Evolutionary conservation across 345 rosid genomes (phyloP).

Genomic region (Raphanus raphanistrum): DNA sequence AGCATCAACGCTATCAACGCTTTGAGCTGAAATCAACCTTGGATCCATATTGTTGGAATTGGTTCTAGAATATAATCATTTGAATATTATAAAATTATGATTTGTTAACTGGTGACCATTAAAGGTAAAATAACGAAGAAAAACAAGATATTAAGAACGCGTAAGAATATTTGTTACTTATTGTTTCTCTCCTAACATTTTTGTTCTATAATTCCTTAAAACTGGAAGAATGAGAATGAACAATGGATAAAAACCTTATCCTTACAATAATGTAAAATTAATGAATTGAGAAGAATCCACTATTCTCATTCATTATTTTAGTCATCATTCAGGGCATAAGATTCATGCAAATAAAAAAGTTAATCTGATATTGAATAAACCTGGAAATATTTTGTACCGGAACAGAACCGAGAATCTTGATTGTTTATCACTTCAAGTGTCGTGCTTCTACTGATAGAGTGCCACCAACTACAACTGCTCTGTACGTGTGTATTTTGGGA

Average conservation of each 20-base stretch:
- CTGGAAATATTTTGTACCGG: background rate
- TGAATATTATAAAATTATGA: background rate
- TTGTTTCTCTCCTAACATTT: too few relatives aligned
- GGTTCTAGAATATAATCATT: background rate
- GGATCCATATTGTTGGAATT: constrained; percentile 3
- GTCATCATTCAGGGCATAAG: too few relatives aligned
- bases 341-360: background rate
- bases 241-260: too few relatives aligned
- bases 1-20: constrained; percentile 1
- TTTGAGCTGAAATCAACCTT: background rate
- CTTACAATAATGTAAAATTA: too few relatives aligned
- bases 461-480: background rate
- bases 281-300: too few relatives aligned
- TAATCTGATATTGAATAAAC: background rate
- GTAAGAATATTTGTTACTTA: too few relatives aligned
- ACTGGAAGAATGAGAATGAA: too few relatives aligned
- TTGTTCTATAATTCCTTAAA: too few relatives aligned
- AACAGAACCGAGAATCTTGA: background rate
- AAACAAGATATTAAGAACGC: too few relatives aligned
- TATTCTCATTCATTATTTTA: too few relatives aligned
- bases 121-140: too few relatives aligned
- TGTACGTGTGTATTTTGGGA: background rate
- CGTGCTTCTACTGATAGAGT: background rate
- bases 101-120: too few relatives aligned
- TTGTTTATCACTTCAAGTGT: background rate